These are phyloP conservation scores for Tetracladium maxilliforme DNA, from an alignment of 2,329 filamentous ascomycete genomes.

Conservation along the genomic window DNA sequence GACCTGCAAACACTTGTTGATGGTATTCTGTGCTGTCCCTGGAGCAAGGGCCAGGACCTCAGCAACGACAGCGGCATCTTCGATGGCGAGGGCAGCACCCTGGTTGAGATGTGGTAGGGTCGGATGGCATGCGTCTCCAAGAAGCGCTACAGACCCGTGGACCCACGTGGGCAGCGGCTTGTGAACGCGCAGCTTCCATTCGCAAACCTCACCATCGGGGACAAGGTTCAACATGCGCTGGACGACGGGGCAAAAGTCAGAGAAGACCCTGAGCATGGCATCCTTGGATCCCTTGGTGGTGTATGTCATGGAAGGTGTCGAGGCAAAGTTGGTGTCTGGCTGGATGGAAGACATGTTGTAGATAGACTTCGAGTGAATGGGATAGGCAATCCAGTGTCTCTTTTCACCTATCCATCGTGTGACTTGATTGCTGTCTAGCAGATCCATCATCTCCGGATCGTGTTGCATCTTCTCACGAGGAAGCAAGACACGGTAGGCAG, in stretches of 20 bases:
- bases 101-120: conserved; percentile 54
- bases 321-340: conserved; percentile 44
- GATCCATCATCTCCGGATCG: conserved; percentile 51
- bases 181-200: conserved; percentile 49
- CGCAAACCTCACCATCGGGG: conserved; percentile 45
- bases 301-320: conserved; percentile 42
- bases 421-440: conserved; percentile 52
- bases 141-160: conserved; percentile 36
- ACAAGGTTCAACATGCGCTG: conserved; percentile 44
- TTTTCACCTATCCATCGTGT: conserved; percentile 64
- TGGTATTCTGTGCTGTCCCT: conserved; percentile 17
- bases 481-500: conserved; percentile 69
- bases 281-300: conserved; percentile 47
- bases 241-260: conserved; percentile 44
- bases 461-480: conserved; percentile 48
- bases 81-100: conserved; percentile 53
- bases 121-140: conserved; percentile 53
- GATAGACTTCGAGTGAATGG: conserved; percentile 49
- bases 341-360: conserved; percentile 51
- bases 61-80: conserved; percentile 47
- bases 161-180: conserved; percentile 41
- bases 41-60: conserved; percentile 30
- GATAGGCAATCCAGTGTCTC: conserved; percentile 67
- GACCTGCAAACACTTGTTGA: conserved; percentile 33
- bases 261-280: conserved; percentile 45